phyloP scores from a whole-genome alignment of 129 eudicot species.

The Chrysanthemum seticuspe region DNA sequence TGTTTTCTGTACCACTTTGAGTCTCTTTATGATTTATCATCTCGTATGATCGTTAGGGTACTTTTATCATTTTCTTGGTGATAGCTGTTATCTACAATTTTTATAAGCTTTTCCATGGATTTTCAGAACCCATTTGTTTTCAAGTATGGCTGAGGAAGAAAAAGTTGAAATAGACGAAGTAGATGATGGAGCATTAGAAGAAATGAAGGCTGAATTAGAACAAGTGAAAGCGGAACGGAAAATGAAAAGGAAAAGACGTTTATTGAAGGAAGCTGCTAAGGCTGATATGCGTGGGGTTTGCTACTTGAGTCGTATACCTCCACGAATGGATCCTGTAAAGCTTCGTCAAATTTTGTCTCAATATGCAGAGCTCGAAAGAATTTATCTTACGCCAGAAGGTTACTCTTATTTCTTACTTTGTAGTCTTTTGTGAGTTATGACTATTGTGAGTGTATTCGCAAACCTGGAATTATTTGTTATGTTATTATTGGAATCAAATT shows the following conservation, averaged over 20 bases:
- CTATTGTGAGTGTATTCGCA: not conserved
- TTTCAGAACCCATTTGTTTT: not conserved
- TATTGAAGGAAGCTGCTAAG: conserved; percentile 59
- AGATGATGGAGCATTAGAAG: conserved; percentile 17
- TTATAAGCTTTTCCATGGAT: not conserved
- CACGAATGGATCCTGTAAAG: conserved; percentile 87
- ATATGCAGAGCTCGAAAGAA: conserved; percentile 73
- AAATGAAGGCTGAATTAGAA: conserved; percentile 19
- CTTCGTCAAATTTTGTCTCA: conserved; percentile 84
- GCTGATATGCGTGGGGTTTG: conserved; percentile 88
- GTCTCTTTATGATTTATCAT: not conserved
- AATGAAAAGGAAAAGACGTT: conserved; percentile 50
- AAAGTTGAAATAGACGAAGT: conserved; percentile 17
- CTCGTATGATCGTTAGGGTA: no score
- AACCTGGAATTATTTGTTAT: not conserved
- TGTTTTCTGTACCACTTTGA: not conserved
- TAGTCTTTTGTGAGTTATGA: not conserved
- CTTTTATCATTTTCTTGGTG: no score
- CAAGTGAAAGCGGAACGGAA: conserved; percentile 36
- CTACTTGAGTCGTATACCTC: conserved; percentile 89
- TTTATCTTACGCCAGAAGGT: conserved; percentile 93
- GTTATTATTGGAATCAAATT: not conserved
- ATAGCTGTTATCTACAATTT: not conserved
- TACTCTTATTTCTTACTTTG: not conserved
- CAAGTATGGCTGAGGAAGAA: conserved; percentile 61